These are phyloP conservation scores for Boletus huronensis DNA, from an alignment of 768 basidiomycete species.

Conservation along the genomic window DNA sequence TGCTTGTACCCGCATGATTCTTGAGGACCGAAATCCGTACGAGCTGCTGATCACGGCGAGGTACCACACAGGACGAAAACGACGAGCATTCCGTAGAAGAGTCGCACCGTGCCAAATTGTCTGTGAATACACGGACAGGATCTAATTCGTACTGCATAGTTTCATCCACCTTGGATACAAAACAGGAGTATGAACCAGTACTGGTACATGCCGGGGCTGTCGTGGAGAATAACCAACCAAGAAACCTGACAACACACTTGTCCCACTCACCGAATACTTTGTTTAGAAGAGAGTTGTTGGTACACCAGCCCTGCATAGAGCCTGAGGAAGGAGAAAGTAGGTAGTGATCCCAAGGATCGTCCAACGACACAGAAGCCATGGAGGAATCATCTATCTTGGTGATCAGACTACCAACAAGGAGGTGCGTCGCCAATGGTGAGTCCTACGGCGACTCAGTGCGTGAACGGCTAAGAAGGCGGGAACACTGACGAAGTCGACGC, in stretches of 20 bases:
- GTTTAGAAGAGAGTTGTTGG: conserved; percentile 35
- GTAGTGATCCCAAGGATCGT: conserved; percentile 47
- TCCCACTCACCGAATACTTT: conserved; percentile 11
- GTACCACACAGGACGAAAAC: conserved; percentile 50
- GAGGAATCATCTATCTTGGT: conserved; percentile 61
- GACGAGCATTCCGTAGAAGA: conserved; percentile 35
- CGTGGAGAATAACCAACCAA: background rate
- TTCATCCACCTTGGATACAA: conserved; percentile 32
- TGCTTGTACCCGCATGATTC: background rate
- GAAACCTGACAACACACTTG: background rate
- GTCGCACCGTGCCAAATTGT: conserved; percentile 38
- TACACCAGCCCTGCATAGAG: conserved; percentile 59
- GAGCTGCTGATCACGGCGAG: conserved; percentile 47
- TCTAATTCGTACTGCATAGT: conserved; percentile 50
- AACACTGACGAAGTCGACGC: conserved; percentile 49
- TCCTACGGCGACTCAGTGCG: conserved; percentile 36
- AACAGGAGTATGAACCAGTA: conserved; percentile 38
- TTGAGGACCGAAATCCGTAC: conserved; percentile 49
- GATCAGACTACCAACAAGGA: conserved; percentile 57
- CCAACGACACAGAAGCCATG: conserved; percentile 31
- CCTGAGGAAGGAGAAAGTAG: conserved; percentile 28
- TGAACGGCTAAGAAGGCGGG: background rate
- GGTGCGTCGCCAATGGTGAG: conserved; percentile 57
- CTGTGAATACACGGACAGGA: conserved; percentile 49
- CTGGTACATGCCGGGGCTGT: conserved; percentile 11